Evolutionary conservation across 2,329 filamentous ascomycete species (phyloP).

Genomic region (Colletotrichum tamarilloi): DNA sequence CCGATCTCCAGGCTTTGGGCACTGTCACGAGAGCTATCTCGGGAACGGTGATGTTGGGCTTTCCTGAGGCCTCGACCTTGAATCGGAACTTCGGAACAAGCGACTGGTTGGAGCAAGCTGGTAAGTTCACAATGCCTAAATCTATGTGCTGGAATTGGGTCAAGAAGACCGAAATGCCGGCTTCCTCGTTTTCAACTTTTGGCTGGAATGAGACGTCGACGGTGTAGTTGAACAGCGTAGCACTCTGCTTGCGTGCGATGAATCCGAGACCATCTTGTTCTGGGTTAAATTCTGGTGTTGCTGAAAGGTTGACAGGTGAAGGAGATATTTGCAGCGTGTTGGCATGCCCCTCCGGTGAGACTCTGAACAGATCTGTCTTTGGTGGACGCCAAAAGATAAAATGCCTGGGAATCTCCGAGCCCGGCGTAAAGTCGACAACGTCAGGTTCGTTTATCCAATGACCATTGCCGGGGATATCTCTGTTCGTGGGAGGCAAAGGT

Average conservation of each 20-base stretch:
- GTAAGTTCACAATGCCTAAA: slow-evolving; percentile 52
- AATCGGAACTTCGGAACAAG: slow-evolving; percentile 55
- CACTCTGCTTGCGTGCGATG: slow-evolving; percentile 64
- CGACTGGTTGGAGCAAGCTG: neutral
- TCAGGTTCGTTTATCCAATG: slow-evolving; percentile 57
- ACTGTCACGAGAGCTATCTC: slow-evolving; percentile 49
- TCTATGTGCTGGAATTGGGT: slow-evolving; percentile 65
- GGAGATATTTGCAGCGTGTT: slow-evolving; percentile 45
- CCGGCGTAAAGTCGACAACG: slow-evolving; percentile 54
- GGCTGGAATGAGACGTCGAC: slow-evolving; percentile 59
- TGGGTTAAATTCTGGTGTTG: slow-evolving; percentile 49
- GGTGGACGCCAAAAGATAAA: slow-evolving; percentile 61
- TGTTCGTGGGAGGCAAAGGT: slow-evolving; percentile 46
- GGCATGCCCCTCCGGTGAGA: slow-evolving; percentile 49
- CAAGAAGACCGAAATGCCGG: slow-evolving; percentile 64
- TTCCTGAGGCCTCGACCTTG: slow-evolving; percentile 51
- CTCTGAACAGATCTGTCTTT: slow-evolving; percentile 48
- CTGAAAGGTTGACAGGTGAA: slow-evolving; percentile 38
- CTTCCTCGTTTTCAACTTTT: slow-evolving; percentile 54
- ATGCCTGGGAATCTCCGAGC: slow-evolving; percentile 52
- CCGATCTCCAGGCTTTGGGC: slow-evolving; percentile 49
- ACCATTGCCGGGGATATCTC: slow-evolving; percentile 50
- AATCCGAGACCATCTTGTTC: slow-evolving; percentile 56
- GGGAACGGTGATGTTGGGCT: slow-evolving; percentile 45
- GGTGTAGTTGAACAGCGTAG: slow-evolving; percentile 64